Conservation (phyloP, 2,329 filamentous ascomycete genomes). For the Myriosclerotinia curreyana region DNA sequence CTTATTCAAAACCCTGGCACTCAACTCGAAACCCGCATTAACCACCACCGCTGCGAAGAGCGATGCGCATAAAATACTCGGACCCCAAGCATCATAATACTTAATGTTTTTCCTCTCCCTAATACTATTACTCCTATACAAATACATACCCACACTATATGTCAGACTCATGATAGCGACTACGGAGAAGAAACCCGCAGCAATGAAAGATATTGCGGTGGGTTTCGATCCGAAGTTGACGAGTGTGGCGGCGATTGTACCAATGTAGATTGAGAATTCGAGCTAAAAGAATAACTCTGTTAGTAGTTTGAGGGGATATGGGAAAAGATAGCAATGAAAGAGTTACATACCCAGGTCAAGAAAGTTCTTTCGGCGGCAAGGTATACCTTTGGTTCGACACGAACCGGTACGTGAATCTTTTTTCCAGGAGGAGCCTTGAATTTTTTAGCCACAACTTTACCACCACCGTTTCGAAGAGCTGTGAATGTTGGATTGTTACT, state of each 20-base stretch:
- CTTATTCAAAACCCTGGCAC: conserved; percentile 45
- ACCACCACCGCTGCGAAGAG: conserved; percentile 71
- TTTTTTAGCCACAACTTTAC: conserved; percentile 53
- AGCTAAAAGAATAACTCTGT: conserved; percentile 51
- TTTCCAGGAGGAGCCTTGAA: conserved; percentile 77
- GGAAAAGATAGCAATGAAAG: conserved; percentile 22
- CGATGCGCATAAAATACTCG: conserved; percentile 69
- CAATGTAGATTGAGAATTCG: conserved; percentile 93
- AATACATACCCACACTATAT: conserved; percentile 80
- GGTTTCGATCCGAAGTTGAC: conserved; percentile 72
- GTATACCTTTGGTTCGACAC: conserved; percentile 96
- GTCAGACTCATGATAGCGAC: conserved; percentile 74
- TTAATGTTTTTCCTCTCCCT: conserved; percentile 77
- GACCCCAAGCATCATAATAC: conserved; percentile 89
- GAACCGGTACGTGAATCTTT: conserved; percentile 92
- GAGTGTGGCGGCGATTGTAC: conserved; percentile 78
- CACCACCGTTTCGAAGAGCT: conserved; percentile 52
- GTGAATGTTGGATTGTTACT: conserved; percentile 53
- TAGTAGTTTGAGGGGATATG: neutral
- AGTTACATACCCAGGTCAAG: conserved; percentile 72
- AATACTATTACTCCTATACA: conserved; percentile 86
- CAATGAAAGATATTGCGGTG: conserved; percentile 58
- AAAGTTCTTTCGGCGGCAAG: conserved; percentile 96
- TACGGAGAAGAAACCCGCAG: conserved; percentile 75
- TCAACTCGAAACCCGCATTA: conserved; percentile 79